Evolutionary conservation across 345 rosid species (phyloP), one percentile per base, ranked within the genome.

Genomic region (Dovyalis caffra): DNA sequence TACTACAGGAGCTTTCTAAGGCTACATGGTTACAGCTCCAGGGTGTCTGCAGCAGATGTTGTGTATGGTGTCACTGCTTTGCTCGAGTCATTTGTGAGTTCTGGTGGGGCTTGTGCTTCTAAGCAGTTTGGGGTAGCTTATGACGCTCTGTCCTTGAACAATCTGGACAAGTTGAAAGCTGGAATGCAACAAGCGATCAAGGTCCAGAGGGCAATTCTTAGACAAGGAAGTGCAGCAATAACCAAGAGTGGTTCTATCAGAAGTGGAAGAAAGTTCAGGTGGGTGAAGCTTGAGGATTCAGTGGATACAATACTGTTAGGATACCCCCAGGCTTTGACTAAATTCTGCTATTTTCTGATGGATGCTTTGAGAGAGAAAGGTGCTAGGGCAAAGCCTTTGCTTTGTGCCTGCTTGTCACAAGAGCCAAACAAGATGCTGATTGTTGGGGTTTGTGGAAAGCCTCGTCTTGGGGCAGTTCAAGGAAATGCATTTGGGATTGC

Each of bases 111-210:
- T 49, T 90, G 95, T 80, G 98, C 97, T 77, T 90, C 97, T 21
- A 90, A 90, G 82, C 98, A 91, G 78, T 95, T 95, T 21, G 98
- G 98, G 0, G 93, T 83, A 75, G 97, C 99, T 16, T 93, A 85
- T n/a, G 99, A 95, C 77, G 97, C 99, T 38, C 26, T 95, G 75
- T 95, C 96, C 31, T 81, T 91, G 71, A 88, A 78, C 86, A 90
- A 91, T 74, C 80, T 89, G 21, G 97, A 95, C 69, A 90, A 88
- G 75, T 79, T 95, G 70, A 90, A 86, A 76, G 77, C 58, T 10
- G 99, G 99, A 49, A 95, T 95, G 98, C 95, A 90, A 69, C 96
- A 95, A 72, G 99, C 99, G 51, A 95, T 95, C 71, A 91, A 86
- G 75, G 87, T 95, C 21, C 99, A 93, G 70, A 73, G 98, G 72